A percentile compares a stretch with the other conserved stretches of the same genome.
Conservation (phyloP, 306 rosid species). For the Cucurbita moschata region DNA sequence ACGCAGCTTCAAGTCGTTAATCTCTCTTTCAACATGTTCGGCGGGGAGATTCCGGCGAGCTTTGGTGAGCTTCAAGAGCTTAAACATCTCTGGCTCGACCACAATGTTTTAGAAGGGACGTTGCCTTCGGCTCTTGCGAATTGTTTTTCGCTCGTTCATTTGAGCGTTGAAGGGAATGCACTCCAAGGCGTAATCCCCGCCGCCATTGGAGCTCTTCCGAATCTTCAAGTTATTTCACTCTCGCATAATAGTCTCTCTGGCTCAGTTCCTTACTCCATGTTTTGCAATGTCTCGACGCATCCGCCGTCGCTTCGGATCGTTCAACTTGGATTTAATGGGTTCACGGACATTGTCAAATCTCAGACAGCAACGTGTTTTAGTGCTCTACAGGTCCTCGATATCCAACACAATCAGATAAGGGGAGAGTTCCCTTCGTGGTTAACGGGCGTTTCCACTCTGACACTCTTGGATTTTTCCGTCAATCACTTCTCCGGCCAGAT, state of each 20-base stretch:
- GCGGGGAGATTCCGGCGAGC: slow-evolving; percentile 69
- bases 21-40: slow-evolving; percentile 57
- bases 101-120: slow-evolving; percentile 57
- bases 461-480: slow-evolving; percentile 47
- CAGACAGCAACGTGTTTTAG: slow-evolving; percentile 41
- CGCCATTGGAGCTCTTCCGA: slow-evolving; percentile 63
- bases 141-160: slow-evolving; percentile 66
- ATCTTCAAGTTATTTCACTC: slow-evolving; percentile 64
- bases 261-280: slow-evolving; percentile 54
- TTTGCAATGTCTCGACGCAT: slow-evolving; percentile 49
- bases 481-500: slow-evolving; percentile 54
- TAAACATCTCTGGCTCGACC: slow-evolving; percentile 78
- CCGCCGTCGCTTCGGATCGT: slow-evolving; percentile 68
- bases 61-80: slow-evolving; percentile 63
- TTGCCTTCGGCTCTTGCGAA: slow-evolving; percentile 81
- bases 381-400: slow-evolving; percentile 51
- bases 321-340: slow-evolving; percentile 66
- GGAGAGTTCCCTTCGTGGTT: slow-evolving; percentile 70
- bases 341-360: slow-evolving; percentile 50
- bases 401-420: slow-evolving; percentile 43
- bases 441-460: slow-evolving; percentile 35
- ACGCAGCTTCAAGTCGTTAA: slow-evolving; percentile 58
- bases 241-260: slow-evolving; percentile 68
- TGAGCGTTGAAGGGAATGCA: slow-evolving; percentile 64
- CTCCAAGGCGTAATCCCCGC: slow-evolving; percentile 74